Conservation (phyloP, 2,329 filamentous ascomycete species). For the Fusarium sp. region DNA sequence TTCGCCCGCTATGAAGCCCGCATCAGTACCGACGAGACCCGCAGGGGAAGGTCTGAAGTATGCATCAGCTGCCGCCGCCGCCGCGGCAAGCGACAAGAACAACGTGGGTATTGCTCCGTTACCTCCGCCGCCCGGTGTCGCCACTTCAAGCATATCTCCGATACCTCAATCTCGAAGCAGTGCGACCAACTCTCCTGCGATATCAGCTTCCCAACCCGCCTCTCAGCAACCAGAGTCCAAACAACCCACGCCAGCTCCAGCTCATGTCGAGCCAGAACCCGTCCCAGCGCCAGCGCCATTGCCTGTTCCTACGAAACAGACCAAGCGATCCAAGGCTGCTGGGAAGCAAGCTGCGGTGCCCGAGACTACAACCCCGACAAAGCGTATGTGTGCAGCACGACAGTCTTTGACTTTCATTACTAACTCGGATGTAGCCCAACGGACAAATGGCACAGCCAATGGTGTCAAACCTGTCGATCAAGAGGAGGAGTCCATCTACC, state of each 20-base stretch:
- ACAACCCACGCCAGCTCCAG: slow-evolving; percentile 49
- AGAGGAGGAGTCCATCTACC: slow-evolving; percentile 87
- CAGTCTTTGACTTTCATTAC: background rate
- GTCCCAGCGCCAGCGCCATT: slow-evolving; percentile 43
- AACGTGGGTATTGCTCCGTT: slow-evolving; percentile 94
- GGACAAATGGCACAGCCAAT: slow-evolving; percentile 67
- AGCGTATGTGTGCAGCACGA: slow-evolving; percentile 54
- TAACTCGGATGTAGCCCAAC: slow-evolving; percentile 52
- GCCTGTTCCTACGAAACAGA: slow-evolving; percentile 50
- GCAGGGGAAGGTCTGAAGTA: slow-evolving; percentile 95
- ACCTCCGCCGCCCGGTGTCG: slow-evolving; percentile 84
- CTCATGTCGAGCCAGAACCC: slow-evolving; percentile 45
- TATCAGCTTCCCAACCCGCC: slow-evolving; percentile 62
- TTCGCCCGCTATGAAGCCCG: slow-evolving; percentile 87
- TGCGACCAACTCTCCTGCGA: slow-evolving; percentile 67
- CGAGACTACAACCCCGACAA: slow-evolving; percentile 60
- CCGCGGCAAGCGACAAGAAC: slow-evolving; percentile 87
- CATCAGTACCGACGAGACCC: slow-evolving; percentile 84
- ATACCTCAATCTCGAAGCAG: slow-evolving; percentile 69
- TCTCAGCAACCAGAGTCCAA: slow-evolving; percentile 54
- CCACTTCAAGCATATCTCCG: slow-evolving; percentile 59
- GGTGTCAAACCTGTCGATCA: slow-evolving; percentile 62
- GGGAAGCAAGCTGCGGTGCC: slow-evolving; percentile 60
- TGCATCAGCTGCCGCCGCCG: slow-evolving; percentile 93
- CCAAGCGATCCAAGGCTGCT: slow-evolving; percentile 59